Conservation (phyloP, 163 green algal genomes). For the Trebouxiophyceae sp. region DNA sequence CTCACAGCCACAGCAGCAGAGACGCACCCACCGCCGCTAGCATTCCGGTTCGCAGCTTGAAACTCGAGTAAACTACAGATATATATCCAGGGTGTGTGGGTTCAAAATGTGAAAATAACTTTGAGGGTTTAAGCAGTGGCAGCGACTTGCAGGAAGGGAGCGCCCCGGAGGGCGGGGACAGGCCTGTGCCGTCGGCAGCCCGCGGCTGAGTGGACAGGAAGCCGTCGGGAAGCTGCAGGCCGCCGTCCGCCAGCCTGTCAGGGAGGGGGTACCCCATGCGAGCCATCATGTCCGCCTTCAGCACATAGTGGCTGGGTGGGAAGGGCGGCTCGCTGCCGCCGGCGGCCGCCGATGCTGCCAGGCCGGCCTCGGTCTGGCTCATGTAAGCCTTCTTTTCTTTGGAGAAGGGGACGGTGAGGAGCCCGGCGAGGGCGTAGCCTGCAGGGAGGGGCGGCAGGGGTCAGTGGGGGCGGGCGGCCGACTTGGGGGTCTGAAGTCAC, state of each 20-base stretch:
- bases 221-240: not conserved
- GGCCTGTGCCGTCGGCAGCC: no score
- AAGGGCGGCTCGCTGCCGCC: not conserved
- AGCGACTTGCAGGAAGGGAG: no score
- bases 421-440: slow-evolving; percentile 16
- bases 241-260: not conserved
- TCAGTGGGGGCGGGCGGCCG: no score
- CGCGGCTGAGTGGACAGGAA: not conserved
- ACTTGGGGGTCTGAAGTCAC: no score
- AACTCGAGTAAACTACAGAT: no score
- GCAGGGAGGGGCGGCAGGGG: not conserved
- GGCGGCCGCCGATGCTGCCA: not conserved
- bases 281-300: not conserved
- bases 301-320: slow-evolving; percentile 6
- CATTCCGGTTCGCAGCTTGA: no score
- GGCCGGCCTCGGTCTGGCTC: slow-evolving; percentile 1
- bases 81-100: no score
- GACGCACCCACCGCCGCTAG: no score
- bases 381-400: slow-evolving; percentile 29
- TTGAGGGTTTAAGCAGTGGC: no score
- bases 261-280: slow-evolving; percentile 10
- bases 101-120: no score
- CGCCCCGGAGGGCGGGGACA: no score
- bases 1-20: no score
- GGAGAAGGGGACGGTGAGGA: slow-evolving; percentile 29